Evolutionary conservation across 345 rosid genomes (phyloP).

Genomic region (Trapa bicornis): DNA sequence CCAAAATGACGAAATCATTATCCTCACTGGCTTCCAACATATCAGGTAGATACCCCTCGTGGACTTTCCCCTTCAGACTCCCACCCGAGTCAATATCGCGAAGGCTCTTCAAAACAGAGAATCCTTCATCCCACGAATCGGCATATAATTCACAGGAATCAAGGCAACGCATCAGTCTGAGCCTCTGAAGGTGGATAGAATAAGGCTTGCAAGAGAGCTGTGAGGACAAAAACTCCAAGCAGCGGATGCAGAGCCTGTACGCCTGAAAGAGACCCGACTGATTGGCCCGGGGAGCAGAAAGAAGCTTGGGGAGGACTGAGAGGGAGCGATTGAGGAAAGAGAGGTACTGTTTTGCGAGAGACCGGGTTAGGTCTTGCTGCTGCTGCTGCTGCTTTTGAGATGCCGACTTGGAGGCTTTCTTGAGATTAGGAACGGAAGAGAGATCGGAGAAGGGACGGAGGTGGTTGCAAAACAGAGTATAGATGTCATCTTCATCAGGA

Average conservation of each 20-base stretch:
- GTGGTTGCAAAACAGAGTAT: constrained; percentile 39
- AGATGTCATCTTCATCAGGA: constrained; percentile 33
- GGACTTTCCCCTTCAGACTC: constrained; percentile 6
- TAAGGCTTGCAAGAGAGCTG: constrained; percentile 60
- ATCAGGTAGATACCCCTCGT: constrained; percentile 22
- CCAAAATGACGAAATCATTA: constrained; percentile 33
- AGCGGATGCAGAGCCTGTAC: constrained; percentile 52
- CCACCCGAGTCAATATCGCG: constrained; percentile 16
- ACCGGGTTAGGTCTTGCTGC: constrained; percentile 27
- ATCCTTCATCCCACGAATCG: constrained; percentile 32
- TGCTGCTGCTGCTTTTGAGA: constrained; percentile 12
- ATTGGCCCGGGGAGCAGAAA: constrained; percentile 23
- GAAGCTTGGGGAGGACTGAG: constrained; percentile 60
- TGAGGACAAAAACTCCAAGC: constrained; percentile 47
- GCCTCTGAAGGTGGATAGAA: constrained; percentile 38
- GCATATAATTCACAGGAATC: constrained; percentile 37
- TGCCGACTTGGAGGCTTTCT: constrained; percentile 15
- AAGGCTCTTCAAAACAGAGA: constrained; percentile 40
- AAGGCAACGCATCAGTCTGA: constrained; percentile 38
- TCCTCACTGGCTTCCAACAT: constrained; percentile 24
- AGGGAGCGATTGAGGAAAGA: constrained; percentile 64
- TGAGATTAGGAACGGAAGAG: constrained; percentile 4
- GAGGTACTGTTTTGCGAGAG: constrained; percentile 63
- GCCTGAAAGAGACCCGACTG: constrained; percentile 30
- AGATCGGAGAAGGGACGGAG: constrained; percentile 42